Base-by-base conservation (phyloP, 768 basidiomycete genomes). In the Boletus speciosus region DNA sequence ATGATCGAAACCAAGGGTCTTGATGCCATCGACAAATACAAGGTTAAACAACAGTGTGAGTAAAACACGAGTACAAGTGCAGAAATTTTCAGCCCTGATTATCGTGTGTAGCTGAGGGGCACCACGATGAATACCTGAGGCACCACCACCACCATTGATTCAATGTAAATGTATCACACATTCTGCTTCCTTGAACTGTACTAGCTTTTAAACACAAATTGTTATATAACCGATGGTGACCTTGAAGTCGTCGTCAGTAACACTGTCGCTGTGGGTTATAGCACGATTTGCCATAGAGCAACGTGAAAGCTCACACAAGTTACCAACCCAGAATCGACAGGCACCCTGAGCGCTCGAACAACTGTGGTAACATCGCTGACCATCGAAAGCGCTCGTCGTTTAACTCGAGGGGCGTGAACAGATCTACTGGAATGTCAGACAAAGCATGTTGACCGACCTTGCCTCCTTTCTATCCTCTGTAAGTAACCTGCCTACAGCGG, bases 1-100 rank as follows among this genome's bases (percentile, higher is more conserved):
- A 50, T 80, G 2, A 61, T 80, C 19, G 86, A 88, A 70, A 82
- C 82, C 58, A 83, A 81, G 61, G 82, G 81, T 23, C 76, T 81
- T 29, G 77, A 82, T 65, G 74, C 65, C 34, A 15, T 81, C 38
- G 79, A 82, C 61, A 64, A 45, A 34, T 60, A 73, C 64, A 76
- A 72, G 64, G 76, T 75, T 23, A 78, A 80, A 64, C 55, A 64
- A 37, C 42, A 71, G 0, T 77, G 75, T 73, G 44, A 61, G 64
- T 40, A 19, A 16, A 16, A 15, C 2, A 16, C 5, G 19, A 19
- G 0, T 11, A 15, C 25, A 6, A 27, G 25, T 27, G 5, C 25
- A 34, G 1, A 23, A 11, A n/a, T 8, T 6, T 4, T 4, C 9
- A 15, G 14, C 1, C 12, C 11, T 65, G n/a, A 66, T 49, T 3